These are phyloP conservation scores for Penicillium alfredii DNA, from an alignment of 495 filamentous ascomycete species.

Conservation along the genomic window DNA sequence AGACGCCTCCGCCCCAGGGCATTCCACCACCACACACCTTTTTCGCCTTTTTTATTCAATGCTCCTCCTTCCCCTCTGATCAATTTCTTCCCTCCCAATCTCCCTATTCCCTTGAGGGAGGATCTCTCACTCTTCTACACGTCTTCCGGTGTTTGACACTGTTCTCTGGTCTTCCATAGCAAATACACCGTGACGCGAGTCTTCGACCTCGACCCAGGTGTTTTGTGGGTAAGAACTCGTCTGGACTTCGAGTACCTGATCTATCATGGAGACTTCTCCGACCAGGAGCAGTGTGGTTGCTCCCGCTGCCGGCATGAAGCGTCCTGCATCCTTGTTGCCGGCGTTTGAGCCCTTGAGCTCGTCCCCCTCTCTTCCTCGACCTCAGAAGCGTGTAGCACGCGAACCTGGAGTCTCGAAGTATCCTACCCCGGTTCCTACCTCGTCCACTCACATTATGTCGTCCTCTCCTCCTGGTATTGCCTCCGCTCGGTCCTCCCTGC, in stretches of 20 bases:
- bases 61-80: slow-evolving; percentile 9
- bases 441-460: slow-evolving; percentile 83
- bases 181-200: slow-evolving; percentile 23
- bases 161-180: slow-evolving; percentile 5
- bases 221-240: slow-evolving; percentile 11
- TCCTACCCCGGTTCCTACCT: slow-evolving; percentile 88
- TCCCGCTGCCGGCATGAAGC: slow-evolving; percentile 61
- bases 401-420: slow-evolving; percentile 48
- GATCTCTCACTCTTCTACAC: slow-evolving; percentile 3
- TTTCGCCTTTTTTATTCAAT: not conserved
- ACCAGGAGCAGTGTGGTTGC: slow-evolving; percentile 31
- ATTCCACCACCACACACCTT: slow-evolving; percentile 24
- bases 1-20: slow-evolving; percentile 34
- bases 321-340: slow-evolving; percentile 76
- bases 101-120: slow-evolving; percentile 9
- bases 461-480: slow-evolving; percentile 69
- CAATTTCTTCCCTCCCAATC: slow-evolving; percentile 4
- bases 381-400: slow-evolving; percentile 63
- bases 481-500: slow-evolving; percentile 26
- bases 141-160: slow-evolving; percentile 3
- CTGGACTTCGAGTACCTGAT: slow-evolving; percentile 4
- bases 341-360: slow-evolving; percentile 91
- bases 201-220: slow-evolving; percentile 18
- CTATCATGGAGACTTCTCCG: slow-evolving; percentile 43
- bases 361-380: slow-evolving; percentile 73